Evolutionary conservation across 73 alveolate species (phyloP).

Genomic region (Breviolum minutum): DNA sequence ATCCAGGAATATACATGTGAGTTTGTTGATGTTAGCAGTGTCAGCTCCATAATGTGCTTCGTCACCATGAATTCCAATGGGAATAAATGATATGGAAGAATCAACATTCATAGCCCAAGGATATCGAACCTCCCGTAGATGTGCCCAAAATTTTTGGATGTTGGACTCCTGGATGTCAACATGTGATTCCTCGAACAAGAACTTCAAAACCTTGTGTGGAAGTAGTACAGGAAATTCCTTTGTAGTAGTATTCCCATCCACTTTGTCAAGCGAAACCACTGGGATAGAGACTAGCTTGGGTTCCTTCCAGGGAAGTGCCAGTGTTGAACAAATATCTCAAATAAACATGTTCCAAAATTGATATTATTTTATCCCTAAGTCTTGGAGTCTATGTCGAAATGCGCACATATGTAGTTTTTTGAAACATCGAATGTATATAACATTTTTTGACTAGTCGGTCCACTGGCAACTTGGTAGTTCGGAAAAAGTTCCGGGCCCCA

Average conservation of each 20-base stretch:
- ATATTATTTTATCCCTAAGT: neutral
- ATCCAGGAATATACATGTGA: neutral
- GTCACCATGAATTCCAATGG: neutral
- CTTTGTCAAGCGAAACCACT: neutral
- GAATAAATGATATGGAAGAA: neutral
- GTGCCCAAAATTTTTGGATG: neutral
- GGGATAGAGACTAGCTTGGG: neutral
- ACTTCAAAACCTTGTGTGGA: neutral
- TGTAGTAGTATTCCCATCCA: neutral
- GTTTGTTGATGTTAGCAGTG: neutral
- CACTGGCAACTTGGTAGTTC: neutral
- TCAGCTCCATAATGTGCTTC: neutral
- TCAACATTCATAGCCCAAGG: neutral
- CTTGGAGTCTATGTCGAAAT: neutral
- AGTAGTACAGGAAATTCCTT: neutral
- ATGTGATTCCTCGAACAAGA: neutral
- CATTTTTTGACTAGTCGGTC: neutral
- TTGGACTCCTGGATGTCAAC: neutral
- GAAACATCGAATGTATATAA: neutral
- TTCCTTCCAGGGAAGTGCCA: too few species aligned
- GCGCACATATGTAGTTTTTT: neutral
- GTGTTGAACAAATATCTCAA: too few species aligned
- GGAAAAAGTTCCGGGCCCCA: neutral
- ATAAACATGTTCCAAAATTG: neutral
- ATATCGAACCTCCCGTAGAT: neutral